These are phyloP conservation scores for Phytophthora foliorum DNA, from an alignment of 352 stramenopile species.

Conservation along the genomic window DNA sequence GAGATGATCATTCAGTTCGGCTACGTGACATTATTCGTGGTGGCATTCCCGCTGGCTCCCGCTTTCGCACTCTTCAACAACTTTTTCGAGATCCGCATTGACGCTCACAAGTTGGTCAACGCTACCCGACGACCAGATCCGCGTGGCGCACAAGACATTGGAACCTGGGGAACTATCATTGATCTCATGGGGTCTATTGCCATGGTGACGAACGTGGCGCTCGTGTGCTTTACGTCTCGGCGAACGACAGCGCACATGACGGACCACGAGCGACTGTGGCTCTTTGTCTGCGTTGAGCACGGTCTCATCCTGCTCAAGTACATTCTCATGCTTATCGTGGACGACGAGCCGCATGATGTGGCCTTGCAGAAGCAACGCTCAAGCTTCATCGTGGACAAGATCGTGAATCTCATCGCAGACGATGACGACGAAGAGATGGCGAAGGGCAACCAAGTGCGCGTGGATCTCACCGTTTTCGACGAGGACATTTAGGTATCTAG, in stretches of 20 bases:
- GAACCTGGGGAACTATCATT: slow-evolving; percentile 94
- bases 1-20: slow-evolving; percentile 92
- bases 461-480: slow-evolving; percentile 84
- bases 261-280: slow-evolving; percentile 57
- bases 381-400: slow-evolving; percentile 79
- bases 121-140: slow-evolving; percentile 79
- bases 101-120: slow-evolving; percentile 88
- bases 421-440: slow-evolving; percentile 72
- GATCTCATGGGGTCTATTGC: slow-evolving; percentile 89
- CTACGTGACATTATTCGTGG: slow-evolving; percentile 96
- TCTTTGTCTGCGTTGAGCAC: slow-evolving; percentile 79
- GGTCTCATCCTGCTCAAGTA: slow-evolving; percentile 77
- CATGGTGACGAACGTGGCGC: slow-evolving; percentile 94
- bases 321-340: slow-evolving; percentile 68
- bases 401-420: slow-evolving; percentile 78
- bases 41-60: slow-evolving; percentile 92
- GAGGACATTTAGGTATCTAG: slow-evolving; percentile 58
- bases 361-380: slow-evolving; percentile 76
- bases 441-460: slow-evolving; percentile 83
- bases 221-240: slow-evolving; percentile 93
- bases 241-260: slow-evolving; percentile 59
- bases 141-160: slow-evolving; percentile 88
- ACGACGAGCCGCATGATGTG: slow-evolving; percentile 78
- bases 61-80: slow-evolving; percentile 93
- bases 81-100: slow-evolving; percentile 93